A percentile compares a stretch with the other conserved stretches of the same genome.
Evolutionary conservation across 495 filamentous ascomycete genomes (phyloP).

Genomic region (Terfezia claveryi): DNA sequence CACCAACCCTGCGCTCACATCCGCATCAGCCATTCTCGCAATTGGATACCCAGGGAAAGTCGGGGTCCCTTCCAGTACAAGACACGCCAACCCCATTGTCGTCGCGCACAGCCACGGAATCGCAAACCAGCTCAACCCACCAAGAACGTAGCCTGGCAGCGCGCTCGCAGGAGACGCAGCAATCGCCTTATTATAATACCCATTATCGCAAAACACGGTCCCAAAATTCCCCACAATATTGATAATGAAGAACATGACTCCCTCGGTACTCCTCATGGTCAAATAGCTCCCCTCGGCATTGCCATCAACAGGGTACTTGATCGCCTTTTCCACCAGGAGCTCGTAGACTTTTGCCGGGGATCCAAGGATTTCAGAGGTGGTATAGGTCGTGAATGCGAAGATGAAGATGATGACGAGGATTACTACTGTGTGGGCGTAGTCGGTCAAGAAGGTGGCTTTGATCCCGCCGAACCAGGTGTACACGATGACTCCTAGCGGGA

Average conservation of each 20-base stretch:
- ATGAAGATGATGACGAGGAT: conserved; percentile 76
- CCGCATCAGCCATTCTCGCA: conserved; percentile 43
- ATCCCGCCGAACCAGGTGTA: conserved; percentile 65
- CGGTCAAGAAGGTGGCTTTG: conserved; percentile 46
- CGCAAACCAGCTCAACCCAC: conserved; percentile 83
- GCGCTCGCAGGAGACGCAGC: conserved; percentile 76
- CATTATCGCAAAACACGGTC: conserved; percentile 20
- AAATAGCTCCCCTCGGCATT: conserved; percentile 74
- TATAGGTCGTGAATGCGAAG: conserved; percentile 73
- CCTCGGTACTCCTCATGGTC: conserved; percentile 72
- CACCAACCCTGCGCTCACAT: conserved; percentile 72
- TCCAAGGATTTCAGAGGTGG: conserved; percentile 51
- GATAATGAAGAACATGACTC: conserved; percentile 91
- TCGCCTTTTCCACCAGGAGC: conserved; percentile 45
- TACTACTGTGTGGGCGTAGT: conserved; percentile 71
- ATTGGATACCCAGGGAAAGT: conserved; percentile 47
- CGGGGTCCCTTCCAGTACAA: conserved; percentile 58
- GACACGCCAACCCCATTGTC: conserved; percentile 78
- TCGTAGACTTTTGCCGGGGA: conserved; percentile 69
- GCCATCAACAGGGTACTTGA: conserved; percentile 54
- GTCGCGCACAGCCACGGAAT: conserved; percentile 87
- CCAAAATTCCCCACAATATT: conserved; percentile 66
- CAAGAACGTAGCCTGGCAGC: conserved; percentile 79
- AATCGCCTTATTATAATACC: conserved; percentile 88
- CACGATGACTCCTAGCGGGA: conserved; percentile 63